A percentile compares a stretch with the other conserved stretches of the same genome.
These are phyloP conservation scores for Durusdinium trenchii DNA, from an alignment of 73 alveolate species.

Conservation along the genomic window DNA sequence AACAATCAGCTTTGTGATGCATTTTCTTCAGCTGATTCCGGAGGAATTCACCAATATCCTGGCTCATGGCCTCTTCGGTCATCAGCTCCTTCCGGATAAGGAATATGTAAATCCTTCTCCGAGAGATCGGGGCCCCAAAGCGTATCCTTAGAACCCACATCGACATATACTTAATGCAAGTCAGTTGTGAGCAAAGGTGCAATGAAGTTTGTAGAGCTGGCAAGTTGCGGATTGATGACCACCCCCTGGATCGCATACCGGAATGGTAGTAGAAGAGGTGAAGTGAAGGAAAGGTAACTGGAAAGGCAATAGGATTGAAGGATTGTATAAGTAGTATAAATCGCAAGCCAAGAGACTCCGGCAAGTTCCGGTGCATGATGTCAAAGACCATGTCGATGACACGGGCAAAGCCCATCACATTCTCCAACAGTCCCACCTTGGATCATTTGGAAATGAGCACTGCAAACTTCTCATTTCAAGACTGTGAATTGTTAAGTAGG, in stretches of 20 bases:
- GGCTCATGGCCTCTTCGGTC: background rate
- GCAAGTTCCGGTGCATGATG: background rate
- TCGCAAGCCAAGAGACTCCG: background rate
- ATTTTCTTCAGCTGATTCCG: too few relatives aligned
- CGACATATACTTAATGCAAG: too few relatives aligned
- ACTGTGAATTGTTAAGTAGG: too few relatives aligned
- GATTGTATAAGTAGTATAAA: too few relatives aligned
- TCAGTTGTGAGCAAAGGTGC: background rate
- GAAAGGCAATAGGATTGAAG: too few relatives aligned
- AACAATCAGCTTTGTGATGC: background rate
- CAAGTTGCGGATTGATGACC: background rate
- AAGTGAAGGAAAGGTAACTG: too few relatives aligned
- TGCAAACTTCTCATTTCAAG: too few relatives aligned
- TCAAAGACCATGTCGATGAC: background rate
- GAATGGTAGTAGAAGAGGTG: background rate
- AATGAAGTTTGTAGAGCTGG: background rate
- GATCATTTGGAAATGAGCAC: too few relatives aligned
- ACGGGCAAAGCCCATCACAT: background rate
- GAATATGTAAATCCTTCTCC: background rate
- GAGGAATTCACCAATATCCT: background rate
- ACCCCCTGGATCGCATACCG: background rate
- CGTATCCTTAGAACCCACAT: background rate
- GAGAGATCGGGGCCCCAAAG: background rate
- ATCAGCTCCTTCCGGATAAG: background rate
- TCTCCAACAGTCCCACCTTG: background rate